These are phyloP conservation scores for Magnusiomyces clavatus DNA, from an alignment of 1,139 yeast species.

Conservation along the genomic window DNA sequence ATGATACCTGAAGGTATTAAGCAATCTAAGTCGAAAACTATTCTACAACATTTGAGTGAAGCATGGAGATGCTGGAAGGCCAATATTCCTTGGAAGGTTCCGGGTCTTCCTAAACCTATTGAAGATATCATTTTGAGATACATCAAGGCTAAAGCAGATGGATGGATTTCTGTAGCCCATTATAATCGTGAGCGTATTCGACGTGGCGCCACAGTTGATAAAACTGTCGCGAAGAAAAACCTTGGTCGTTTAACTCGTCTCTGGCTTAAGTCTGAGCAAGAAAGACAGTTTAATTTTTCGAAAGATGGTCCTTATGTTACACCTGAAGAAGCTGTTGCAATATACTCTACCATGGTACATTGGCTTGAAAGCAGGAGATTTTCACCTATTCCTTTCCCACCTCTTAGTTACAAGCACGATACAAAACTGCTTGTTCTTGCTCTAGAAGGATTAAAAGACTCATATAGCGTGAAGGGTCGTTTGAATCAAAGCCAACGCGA, in stretches of 20 bases:
- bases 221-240: slow-evolving; percentile 88
- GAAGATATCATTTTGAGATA: slow-evolving; percentile 81
- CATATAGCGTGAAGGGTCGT: slow-evolving; percentile 74
- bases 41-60: slow-evolving; percentile 88
- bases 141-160: slow-evolving; percentile 91
- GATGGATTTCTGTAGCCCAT: slow-evolving; percentile 93
- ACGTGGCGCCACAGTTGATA: slow-evolving; percentile 85
- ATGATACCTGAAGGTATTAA: slow-evolving; percentile 95
- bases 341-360: slow-evolving; percentile 79
- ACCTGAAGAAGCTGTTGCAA: slow-evolving; percentile 81
- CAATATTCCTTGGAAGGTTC: slow-evolving; percentile 95
- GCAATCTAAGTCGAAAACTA: slow-evolving; percentile 78
- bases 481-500: slow-evolving; percentile 84
- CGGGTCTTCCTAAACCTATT: slow-evolving; percentile 90
- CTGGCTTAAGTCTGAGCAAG: slow-evolving; percentile 91
- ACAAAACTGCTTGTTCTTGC: slow-evolving; percentile 86
- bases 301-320: slow-evolving; percentile 82
- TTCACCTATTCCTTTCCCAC: slow-evolving; percentile 90
- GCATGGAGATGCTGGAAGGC: slow-evolving; percentile 99
- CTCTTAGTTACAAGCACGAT: slow-evolving; percentile 85
- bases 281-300: slow-evolving; percentile 70
- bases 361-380: slow-evolving; percentile 89
- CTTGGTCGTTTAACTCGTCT: slow-evolving; percentile 83
- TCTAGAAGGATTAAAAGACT: slow-evolving; percentile 77
- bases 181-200: slow-evolving; percentile 83